These are phyloP conservation scores for Ophiostoma piceae DNA, from an alignment of 2,329 filamentous ascomycete species.

Conservation along the genomic window DNA sequence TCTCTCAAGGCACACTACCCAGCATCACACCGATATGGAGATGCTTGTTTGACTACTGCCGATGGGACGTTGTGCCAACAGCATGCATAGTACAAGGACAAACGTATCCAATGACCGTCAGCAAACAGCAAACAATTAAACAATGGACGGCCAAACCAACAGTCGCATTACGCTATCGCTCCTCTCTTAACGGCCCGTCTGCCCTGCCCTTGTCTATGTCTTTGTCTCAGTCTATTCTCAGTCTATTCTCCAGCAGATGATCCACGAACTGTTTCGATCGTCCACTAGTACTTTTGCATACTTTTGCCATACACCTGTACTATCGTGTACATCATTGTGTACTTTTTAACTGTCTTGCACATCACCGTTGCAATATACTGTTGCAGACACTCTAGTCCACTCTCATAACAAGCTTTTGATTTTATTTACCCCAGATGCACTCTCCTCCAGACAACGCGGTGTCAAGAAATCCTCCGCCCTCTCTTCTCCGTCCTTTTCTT, in stretches of 20 bases:
- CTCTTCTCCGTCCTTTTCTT: neutral
- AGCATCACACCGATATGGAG: slow-evolving; percentile 5
- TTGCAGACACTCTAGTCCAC: neutral
- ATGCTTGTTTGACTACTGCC: neutral
- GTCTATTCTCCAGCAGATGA: neutral
- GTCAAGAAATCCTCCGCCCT: neutral
- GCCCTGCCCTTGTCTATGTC: neutral
- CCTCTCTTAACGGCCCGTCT: slow-evolving; percentile 1
- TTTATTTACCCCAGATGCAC: neutral
- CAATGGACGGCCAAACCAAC: neutral
- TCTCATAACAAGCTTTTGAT: neutral
- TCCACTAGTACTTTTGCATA: neutral
- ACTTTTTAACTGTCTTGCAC: too few relatives aligned
- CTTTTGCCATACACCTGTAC: neutral
- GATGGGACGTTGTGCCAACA: neutral
- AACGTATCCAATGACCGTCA: neutral
- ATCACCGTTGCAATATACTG: too few relatives aligned
- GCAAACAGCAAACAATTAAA: neutral
- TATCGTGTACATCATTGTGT: too few relatives aligned
- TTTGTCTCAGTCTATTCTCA: neutral
- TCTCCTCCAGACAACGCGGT: neutral
- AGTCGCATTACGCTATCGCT: neutral
- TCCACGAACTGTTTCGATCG: neutral
- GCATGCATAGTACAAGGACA: neutral
- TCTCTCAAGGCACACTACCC: neutral